Percentiles rank a stretch among this genome's conserved stretches.
phyloP scores from a whole-genome alignment of 805 yeast genomes.

The Zygotorulaspora chibaensis region DNA sequence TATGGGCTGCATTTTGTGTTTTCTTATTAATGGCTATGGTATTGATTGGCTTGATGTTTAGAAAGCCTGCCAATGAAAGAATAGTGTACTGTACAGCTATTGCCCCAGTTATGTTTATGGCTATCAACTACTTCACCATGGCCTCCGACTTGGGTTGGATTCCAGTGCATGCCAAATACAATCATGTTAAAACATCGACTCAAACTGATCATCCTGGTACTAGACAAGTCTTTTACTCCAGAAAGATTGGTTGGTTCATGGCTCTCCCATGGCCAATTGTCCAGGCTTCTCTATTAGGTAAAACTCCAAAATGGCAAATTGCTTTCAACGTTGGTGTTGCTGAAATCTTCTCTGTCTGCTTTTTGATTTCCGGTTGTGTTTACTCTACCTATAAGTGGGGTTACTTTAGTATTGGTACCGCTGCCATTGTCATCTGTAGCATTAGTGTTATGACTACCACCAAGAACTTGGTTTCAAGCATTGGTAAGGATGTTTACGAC shows the following conservation, averaged over 20 bases:
- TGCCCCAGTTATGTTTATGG: slow-evolving; percentile 42
- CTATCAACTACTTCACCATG: slow-evolving; percentile 50
- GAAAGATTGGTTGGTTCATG: slow-evolving; percentile 57
- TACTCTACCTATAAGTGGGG: slow-evolving; percentile 49
- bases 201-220: slow-evolving; percentile 30
- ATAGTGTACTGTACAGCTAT: slow-evolving; percentile 40
- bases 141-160: slow-evolving; percentile 61
- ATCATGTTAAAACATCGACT: slow-evolving; percentile 40
- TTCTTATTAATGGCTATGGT: slow-evolving; percentile 38
- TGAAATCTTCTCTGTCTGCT: slow-evolving; percentile 42
- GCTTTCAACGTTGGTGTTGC: slow-evolving; percentile 35
- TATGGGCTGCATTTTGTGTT: slow-evolving; percentile 57
- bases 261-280: slow-evolving; percentile 45
- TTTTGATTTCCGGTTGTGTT: slow-evolving; percentile 43
- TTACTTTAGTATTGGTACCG: slow-evolving; percentile 41
- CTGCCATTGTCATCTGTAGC: slow-evolving; percentile 20
- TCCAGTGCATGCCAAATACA: slow-evolving; percentile 45
- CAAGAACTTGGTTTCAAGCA: slow-evolving; percentile 19
- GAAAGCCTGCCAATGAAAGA: slow-evolving; percentile 34
- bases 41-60: slow-evolving; percentile 27
- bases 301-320: slow-evolving; percentile 25
- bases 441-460: slow-evolving; percentile 28
- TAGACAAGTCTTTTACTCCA: slow-evolving; percentile 56
- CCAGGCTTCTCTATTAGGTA: slow-evolving; percentile 28
- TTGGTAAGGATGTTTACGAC: slow-evolving; percentile 22